Evolutionary conservation across 345 rosid species (phyloP), one percentile per base, ranked within the genome.

Genomic region (Ricinus communis): DNA sequence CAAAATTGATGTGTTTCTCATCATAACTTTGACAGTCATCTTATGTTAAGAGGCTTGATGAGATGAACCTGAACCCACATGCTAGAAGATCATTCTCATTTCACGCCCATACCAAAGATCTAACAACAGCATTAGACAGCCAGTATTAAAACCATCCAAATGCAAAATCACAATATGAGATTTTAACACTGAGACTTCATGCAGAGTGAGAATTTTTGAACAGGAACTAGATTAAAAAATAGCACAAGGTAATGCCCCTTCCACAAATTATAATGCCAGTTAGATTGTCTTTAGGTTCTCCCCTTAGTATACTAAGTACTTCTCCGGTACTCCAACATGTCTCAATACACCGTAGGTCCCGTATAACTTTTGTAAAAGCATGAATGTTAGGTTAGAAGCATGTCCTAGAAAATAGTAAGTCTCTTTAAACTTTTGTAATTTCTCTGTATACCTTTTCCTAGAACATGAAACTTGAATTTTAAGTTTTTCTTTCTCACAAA

Each of bases 21-120:
- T 45, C 21, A 25, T 9, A 72, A 27, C 33, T 38, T 15, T 30
- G 13, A 54, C 52, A 38, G 8, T 27, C 61, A 64, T 62, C 69
- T 38, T 33, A 8, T 18, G 9, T 9, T 0, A 4, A 51, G 19
- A 71, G 54, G 36, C 31, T 54, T 5, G 4, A 18, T 68, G 19
- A 74, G 47, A 57, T 57, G 11, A 52, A 31, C 60, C 40, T 41
- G 62, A 22, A 47, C 40, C 62, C 30, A n/a, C 21, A 51, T 22
- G 28, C 41, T n/a, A 47, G 68, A 52, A 62, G 38, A 52, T 62
- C 67, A 62, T 40, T 38, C 41, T 52, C 52, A 28, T 62, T 31
- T 47, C 55, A 59, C 36, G 19, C 13, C 22, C 40, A 28, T 24
- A 14, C 36, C 31, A 22, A 49, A n/a, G n/a, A 4, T 38, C 40